These are phyloP conservation scores for Pythium sp. DNA, from an alignment of 352 stramenopile species.

Conservation along the genomic window DNA sequence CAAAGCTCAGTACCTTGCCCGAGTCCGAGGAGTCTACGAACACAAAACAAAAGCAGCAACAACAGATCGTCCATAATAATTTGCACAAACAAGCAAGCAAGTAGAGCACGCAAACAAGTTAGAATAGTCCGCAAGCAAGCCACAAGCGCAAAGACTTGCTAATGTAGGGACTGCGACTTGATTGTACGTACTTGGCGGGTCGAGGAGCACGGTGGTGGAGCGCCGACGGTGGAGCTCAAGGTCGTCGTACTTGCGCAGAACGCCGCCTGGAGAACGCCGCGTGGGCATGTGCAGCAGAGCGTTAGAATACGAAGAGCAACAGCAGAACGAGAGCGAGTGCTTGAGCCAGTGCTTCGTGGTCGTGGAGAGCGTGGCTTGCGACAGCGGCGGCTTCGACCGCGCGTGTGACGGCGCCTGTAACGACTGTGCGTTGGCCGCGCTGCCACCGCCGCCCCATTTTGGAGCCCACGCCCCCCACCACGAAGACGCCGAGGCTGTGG, in stretches of 20 bases:
- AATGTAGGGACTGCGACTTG: neutral
- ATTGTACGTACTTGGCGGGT: constrained; percentile 48
- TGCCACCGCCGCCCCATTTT: neutral
- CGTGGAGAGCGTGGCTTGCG: constrained; percentile 5
- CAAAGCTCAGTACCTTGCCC: constrained; percentile 48
- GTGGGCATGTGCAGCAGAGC: constrained; percentile 14
- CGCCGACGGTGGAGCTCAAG: constrained; percentile 43
- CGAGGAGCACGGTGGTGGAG: constrained; percentile 51
- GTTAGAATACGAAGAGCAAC: constrained; percentile 15
- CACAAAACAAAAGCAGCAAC: neutral
- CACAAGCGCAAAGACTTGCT: neutral
- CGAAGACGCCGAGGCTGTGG: neutral
- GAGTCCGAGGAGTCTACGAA: constrained; percentile 40
- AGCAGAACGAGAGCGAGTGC: constrained; percentile 19
- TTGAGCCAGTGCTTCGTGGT: constrained; percentile 19
- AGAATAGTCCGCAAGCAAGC: neutral
- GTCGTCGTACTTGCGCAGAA: constrained; percentile 70
- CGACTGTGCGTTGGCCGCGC: neutral
- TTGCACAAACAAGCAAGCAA: neutral
- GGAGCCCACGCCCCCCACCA: constrained; percentile 1
- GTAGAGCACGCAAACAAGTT: no score
- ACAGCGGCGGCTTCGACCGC: constrained; percentile 1
- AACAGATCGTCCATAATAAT: neutral
- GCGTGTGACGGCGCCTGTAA: neutral
- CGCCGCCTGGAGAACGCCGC: constrained; percentile 22